These are phyloP conservation scores for Lolium perenne DNA, from an alignment of 176 grass and related monocot genomes.

Conservation along the genomic window DNA sequence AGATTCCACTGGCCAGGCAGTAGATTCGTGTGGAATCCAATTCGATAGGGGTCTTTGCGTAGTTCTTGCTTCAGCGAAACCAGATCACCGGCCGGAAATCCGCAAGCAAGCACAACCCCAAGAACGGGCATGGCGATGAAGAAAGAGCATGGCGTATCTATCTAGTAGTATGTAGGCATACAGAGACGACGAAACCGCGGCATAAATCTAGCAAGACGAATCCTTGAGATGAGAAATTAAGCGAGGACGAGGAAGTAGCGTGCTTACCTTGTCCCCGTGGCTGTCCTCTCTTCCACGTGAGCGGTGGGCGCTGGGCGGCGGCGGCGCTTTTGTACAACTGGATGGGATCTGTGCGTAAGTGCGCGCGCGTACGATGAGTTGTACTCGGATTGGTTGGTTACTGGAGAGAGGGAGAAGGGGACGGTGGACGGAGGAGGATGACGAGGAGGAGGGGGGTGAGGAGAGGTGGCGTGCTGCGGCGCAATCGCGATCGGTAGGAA, in stretches of 20 bases:
- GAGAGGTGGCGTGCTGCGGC: background rate
- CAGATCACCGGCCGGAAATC: background rate
- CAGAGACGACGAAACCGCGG: background rate
- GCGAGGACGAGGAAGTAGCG: background rate
- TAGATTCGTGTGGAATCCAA: background rate
- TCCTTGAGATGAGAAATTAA: background rate
- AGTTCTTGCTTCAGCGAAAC: background rate
- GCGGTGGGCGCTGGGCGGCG: background rate
- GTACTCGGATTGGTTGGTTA: slow-evolving; percentile 11
- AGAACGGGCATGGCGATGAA: background rate
- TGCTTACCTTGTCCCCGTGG: slow-evolving; percentile 2
- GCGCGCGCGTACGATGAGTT: background rate
- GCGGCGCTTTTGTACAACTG: slow-evolving; percentile 16
- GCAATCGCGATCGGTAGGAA: background rate
- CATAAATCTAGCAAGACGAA: slow-evolving; percentile 3
- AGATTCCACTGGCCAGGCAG: background rate
- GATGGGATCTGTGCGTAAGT: slow-evolving; percentile 19
- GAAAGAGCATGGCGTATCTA: background rate
- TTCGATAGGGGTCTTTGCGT: background rate
- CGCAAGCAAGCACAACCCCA: background rate
- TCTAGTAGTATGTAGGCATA: background rate
- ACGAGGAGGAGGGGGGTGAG: background rate
- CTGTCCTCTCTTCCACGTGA: slow-evolving; percentile 21
- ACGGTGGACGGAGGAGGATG: background rate
- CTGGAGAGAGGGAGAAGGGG: background rate